Evolutionary conservation across 352 stramenopile species (phyloP), one percentile per base, ranked within the genome.

Genomic region (Phytophthora melonis): DNA sequence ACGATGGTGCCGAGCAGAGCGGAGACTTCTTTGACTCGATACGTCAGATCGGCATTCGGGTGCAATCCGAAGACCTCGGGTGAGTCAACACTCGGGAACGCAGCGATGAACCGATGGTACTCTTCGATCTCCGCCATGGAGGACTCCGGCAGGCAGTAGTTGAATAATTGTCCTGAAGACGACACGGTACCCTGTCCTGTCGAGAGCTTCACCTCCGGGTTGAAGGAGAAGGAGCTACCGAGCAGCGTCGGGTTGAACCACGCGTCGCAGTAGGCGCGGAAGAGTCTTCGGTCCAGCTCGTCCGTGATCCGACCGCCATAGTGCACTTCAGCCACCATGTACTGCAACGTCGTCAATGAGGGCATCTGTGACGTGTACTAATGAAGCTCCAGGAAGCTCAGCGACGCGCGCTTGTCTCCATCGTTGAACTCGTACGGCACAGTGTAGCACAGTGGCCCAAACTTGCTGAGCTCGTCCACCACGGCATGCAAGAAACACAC

Each of bases 361-460:
- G 88, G 66, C 3, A 66, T 79, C 8, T 70, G 75, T 0, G 78
- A 88, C 10, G 83, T 80, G 72, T 92, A 93, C 64, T 94, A 68
- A 73, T 93, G 86, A 3, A 81, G 86, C 69, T 94, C 87, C 32
- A 94, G 68, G 65, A 96, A 93, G 34, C 63, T 88, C 30, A 92
- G 77, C 0, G 83, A 81, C 0, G 89, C 86, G 13, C 80, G 85
- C 52, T 94, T 74, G 68, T 95, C 89, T 5, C 86, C 79, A 34
- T 81, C 80, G 36, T 94, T 94, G 68, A 93, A 96, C 41, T 94
- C 89, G 75, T 95, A 95, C 23, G 84, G 87, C 4, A 95, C 78
- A 11, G 78, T 75, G 62, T 92, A 95, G 34, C 89, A 86, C 8
- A 96, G 56, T 1, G 89, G 61, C 1, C 89, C 89, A 61, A 94